Evolutionary conservation across 495 filamentous ascomycete genomes (phyloP).

Genomic region (Staphylotrichum tortipilum): DNA sequence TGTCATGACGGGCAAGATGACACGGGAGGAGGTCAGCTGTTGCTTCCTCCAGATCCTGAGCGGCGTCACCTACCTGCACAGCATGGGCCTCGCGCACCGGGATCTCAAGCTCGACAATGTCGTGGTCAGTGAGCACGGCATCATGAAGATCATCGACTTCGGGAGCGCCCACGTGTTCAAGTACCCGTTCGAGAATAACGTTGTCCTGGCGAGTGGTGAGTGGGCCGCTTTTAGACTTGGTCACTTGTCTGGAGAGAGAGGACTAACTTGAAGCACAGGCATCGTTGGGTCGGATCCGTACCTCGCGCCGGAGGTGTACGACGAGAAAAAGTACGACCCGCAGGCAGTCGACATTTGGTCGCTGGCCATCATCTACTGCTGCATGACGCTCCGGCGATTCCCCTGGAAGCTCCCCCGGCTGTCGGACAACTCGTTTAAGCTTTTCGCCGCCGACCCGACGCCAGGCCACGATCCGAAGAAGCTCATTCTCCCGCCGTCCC

Average conservation of each 20-base stretch:
- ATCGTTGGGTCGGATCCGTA: conserved; percentile 98
- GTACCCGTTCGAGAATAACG: conserved; percentile 93
- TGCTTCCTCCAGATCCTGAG: conserved; percentile 90
- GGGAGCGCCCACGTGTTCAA: conserved; percentile 93
- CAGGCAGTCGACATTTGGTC: conserved; percentile 96
- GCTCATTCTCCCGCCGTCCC: conserved; percentile 31
- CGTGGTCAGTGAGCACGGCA: conserved; percentile 92
- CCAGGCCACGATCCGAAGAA: conserved; percentile 44
- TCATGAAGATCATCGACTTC: conserved; percentile 99
- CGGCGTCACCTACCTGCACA: conserved; percentile 95
- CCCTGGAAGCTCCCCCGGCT: conserved; percentile 94
- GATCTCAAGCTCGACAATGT: conserved; percentile 98
- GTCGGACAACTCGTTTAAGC: conserved; percentile 87
- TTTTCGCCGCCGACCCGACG: conserved; percentile 73
- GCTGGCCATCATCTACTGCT: conserved; percentile 96
- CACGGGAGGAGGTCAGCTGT: conserved; percentile 80
- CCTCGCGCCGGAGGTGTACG: conserved; percentile 93
- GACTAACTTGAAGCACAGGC: conserved; percentile 44
- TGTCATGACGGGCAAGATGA: conserved; percentile 99
- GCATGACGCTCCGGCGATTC: conserved; percentile 92
- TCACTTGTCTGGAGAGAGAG: neutral
- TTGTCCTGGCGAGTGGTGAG: conserved; percentile 80
- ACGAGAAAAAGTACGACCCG: conserved; percentile 88
- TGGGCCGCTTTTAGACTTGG: conserved; percentile 5
- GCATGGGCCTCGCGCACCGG: conserved; percentile 90